Base-by-base conservation (phyloP, 2,329 filamentous ascomycete genomes). In the Alternaria gansuensis region DNA sequence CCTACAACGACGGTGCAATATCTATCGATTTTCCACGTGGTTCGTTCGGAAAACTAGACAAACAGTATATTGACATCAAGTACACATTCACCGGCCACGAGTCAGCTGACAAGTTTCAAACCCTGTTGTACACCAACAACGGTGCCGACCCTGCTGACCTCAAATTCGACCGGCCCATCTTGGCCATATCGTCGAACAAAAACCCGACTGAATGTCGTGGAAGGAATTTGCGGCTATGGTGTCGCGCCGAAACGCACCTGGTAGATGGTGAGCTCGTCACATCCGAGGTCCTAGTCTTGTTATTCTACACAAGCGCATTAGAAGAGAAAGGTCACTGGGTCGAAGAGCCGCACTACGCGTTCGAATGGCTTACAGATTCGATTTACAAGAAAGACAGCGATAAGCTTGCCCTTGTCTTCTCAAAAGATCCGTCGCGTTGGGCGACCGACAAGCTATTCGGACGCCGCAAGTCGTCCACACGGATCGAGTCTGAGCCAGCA, bases 121-220 rank as follows among this genome's bases (percentile, higher is more conserved):
- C 70, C 9, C 52, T 75, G 10, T 62, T 75, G 3, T 75, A 75
- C 49, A 74, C 72, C n/a, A 74, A 73, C 55, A 72, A 75, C 46
- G 68, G 65, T 24, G 63, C 62, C 37, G 69, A 73, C 14, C 40
- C 49, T 23, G 73, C 70, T 8, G 64, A 71, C 14, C 49, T 75
- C 10, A 58, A 72, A 26, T 75, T 64, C 48, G 72, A 75, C 45
- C 66, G 69, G 5, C 65, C 64, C 4, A 57, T 75, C 7, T 4
- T 61, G 2, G 65, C 57, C 0, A 67, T 75, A 11, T 73, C 67
- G 1, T 74, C 70, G 0, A 60, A 74, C 48, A 57, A 73, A 33
- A 65, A 74, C 46, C 63, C 65, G 14, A 66, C 71, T 4, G 73
- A 75, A 51, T 75, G 72, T 46, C 69, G 73, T 0, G 60, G 60